These are phyloP conservation scores for Candida suzukii DNA, from an alignment of 805 yeast genomes.

Conservation along the genomic window DNA sequence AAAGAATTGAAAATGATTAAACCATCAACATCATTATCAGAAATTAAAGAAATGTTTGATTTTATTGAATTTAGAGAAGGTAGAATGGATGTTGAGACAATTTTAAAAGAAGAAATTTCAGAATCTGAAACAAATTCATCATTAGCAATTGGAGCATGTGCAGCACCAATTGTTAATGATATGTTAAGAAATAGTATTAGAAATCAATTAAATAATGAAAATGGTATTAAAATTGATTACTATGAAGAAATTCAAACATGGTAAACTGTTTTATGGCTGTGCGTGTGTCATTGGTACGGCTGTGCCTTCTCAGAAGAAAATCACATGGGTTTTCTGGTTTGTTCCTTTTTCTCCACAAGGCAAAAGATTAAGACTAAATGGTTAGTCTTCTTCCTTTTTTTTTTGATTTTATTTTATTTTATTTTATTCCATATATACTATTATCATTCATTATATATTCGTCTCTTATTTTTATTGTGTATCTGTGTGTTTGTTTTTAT, in stretches of 20 bases:
- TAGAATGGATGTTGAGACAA: conserved; percentile 30
- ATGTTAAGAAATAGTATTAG: conserved; percentile 18
- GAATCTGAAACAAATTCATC: conserved; percentile 27
- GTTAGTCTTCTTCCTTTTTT: too few relatives aligned
- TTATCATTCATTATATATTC: too few relatives aligned
- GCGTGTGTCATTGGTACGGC: neutral
- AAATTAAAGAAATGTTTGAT: conserved; percentile 19
- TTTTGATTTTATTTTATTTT: too few relatives aligned
- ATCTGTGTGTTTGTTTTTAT: too few relatives aligned
- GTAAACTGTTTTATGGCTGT: conserved; percentile 11
- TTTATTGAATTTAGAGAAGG: conserved; percentile 37
- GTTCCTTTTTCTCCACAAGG: too few relatives aligned
- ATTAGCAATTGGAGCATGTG: conserved; percentile 42
- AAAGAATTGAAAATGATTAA: neutral
- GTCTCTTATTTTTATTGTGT: too few relatives aligned
- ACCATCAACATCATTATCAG: neutral
- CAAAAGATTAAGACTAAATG: too few relatives aligned
- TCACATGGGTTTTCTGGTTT: too few relatives aligned
- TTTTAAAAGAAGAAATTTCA: conserved; percentile 30
- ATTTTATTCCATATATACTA: too few relatives aligned
- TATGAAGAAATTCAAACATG: conserved; percentile 30
- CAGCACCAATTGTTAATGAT: conserved; percentile 36
- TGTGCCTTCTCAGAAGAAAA: too few relatives aligned
- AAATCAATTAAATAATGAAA: conserved; percentile 5
- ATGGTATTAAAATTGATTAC: conserved; percentile 18